These are phyloP conservation scores for Blastocystis sp. DNA, from an alignment of 352 stramenopile species.

Conservation along the genomic window DNA sequence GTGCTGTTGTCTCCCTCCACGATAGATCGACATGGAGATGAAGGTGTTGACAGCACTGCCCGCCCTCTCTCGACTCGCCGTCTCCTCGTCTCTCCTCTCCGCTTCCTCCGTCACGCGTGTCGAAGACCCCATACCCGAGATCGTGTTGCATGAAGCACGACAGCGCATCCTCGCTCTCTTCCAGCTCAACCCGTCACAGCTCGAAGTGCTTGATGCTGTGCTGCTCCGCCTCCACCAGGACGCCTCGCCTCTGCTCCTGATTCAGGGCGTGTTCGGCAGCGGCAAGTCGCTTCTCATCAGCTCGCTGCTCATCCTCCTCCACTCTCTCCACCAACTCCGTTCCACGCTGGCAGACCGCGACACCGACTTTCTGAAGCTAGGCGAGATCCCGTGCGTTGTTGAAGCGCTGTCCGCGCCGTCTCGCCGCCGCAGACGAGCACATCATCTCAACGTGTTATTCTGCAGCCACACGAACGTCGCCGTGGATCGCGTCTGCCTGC, in stretches of 20 bases:
- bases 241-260: background rate
- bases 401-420: too few relatives aligned
- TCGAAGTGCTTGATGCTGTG: conserved; percentile 1
- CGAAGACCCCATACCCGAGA: background rate
- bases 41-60: background rate
- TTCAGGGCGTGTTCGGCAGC: conserved; percentile 55
- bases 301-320: conserved; percentile 27
- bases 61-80: background rate
- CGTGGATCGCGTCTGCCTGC: conserved; percentile 51
- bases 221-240: background rate
- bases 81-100: background rate
- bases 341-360: background rate
- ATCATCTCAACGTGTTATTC: too few relatives aligned
- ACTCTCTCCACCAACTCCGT: conserved; percentile 24
- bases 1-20: background rate
- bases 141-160: background rate
- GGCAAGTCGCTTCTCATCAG: conserved; percentile 28
- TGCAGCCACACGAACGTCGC: conserved; percentile 54
- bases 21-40: conserved; percentile 56
- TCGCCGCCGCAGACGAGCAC: too few relatives aligned
- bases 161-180: background rate
- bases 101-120: background rate
- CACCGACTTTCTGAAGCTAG: background rate
- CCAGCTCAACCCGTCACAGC: conserved; percentile 16
- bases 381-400: background rate